Evolutionary conservation across 495 filamentous ascomycete species (phyloP).

Genomic region (Aspergillus indologenus): DNA sequence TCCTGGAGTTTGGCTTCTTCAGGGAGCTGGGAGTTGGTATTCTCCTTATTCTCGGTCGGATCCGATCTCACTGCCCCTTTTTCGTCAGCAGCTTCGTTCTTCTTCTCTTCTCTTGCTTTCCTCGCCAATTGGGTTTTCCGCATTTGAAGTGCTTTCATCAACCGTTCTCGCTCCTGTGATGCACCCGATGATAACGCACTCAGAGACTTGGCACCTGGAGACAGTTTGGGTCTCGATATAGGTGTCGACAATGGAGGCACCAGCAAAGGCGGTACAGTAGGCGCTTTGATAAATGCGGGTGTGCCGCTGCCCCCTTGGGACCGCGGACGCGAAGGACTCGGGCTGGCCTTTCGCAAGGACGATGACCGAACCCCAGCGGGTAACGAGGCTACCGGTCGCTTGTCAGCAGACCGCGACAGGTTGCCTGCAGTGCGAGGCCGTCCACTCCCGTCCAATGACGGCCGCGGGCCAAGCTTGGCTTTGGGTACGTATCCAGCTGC

Average conservation of each 20-base stretch:
- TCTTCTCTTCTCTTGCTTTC: conserved; percentile 34
- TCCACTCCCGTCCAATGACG: conserved; percentile 65
- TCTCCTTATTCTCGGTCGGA: conserved; percentile 34
- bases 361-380: conserved; percentile 50
- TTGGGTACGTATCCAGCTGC: conserved; percentile 59
- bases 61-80: conserved; percentile 13
- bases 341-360: conserved; percentile 38
- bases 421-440: conserved; percentile 60
- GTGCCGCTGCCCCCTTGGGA: conserved; percentile 41
- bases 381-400: conserved; percentile 70
- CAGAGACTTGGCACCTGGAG: conserved; percentile 51
- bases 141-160: conserved; percentile 92
- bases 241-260: conserved; percentile 49
- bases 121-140: conserved; percentile 71
- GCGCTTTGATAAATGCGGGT: conserved; percentile 35
- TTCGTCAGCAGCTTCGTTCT: conserved; percentile 25
- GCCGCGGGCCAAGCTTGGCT: conserved; percentile 80
- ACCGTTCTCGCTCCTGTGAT: conserved; percentile 82
- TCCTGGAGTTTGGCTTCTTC: conserved; percentile 9
- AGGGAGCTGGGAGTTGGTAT: conserved; percentile 19
- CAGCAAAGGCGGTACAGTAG: conserved; percentile 41
- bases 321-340: conserved; percentile 37
- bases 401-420: conserved; percentile 41
- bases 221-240: conserved; percentile 46
- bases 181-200: conserved; percentile 55